Base-by-base conservation (phyloP, 192 early-diverging fungal genomes). In the Coemansia sp. region DNA sequence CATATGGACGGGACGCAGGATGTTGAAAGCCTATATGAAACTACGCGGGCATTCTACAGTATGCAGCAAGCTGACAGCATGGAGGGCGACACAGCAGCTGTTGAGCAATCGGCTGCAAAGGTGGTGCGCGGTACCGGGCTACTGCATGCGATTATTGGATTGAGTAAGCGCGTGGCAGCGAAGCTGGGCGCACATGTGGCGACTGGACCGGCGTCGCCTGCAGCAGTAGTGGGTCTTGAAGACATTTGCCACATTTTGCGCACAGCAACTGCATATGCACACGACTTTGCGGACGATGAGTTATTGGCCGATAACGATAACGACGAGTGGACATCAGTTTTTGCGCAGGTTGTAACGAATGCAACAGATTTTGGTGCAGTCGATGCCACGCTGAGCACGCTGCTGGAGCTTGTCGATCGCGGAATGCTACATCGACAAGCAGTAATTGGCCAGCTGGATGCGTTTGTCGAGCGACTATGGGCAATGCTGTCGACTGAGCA, bases 391-490 rank as follows among this genome's bases (percentile, higher is more conserved):
- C 56, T 80, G 5, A 57, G 50, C 32, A 71, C 72, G 10, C 50
- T 80, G 41, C 59, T 72, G 23, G 64, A 62, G 23, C 73, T 72
- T 65, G 68, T 63, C 11, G 69, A 67, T 23, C 64, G 56, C 45
- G 51, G 51, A 4, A 49, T 64, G n/a, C 27, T 82, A 24, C 41
- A 57, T 1, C 54, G 32, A 7, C 54, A 57, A 5, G 27, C 32
- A 29, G n/a, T 57, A 8, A 35, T 29, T 15, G 41, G 27, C 21
- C 38, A 23, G 0, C 32, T 82, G 48, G 25, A 49, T 4, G 53
- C 17, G 48, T 54, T 83, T 59, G 70, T 76, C 29, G 53, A 63
- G 38, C 67, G 82, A 60, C 70, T 89, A 5, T 96, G 94, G 94
- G 60, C 60, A 5, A 88, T 85, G 50, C 70, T 96, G 17, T 69